A percentile compares a stretch with the other conserved stretches of the same genome.
Evolutionary conservation across 2,329 filamentous ascomycete genomes (phyloP).

Genomic region (Truncatella angustata): DNA sequence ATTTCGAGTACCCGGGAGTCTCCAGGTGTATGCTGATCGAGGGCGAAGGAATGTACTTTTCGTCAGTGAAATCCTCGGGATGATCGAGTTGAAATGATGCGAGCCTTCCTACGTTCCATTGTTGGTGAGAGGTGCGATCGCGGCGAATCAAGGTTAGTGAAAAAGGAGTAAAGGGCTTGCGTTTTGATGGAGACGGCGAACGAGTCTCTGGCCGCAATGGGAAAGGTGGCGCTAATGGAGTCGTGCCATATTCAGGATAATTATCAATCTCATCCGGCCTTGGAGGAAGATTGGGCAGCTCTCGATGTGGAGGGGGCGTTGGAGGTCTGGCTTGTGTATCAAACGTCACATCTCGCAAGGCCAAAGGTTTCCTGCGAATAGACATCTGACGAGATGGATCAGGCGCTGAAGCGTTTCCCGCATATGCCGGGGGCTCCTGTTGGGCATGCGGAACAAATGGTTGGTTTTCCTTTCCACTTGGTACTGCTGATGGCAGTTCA

Average conservation of each 20-base stretch:
- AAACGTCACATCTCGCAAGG: neutral
- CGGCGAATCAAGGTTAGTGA: slow-evolving; percentile 68
- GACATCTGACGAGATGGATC: neutral
- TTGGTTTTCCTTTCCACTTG: neutral
- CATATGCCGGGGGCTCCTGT: neutral
- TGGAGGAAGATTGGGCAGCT: neutral
- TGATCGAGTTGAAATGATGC: slow-evolving; percentile 50
- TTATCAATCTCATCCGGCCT: neutral
- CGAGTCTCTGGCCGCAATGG: slow-evolving; percentile 13
- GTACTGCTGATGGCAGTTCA: neutral
- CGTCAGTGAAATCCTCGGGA: slow-evolving; percentile 28
- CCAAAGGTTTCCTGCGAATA: slow-evolving; percentile 1
- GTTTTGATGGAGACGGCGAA: slow-evolving; percentile 38
- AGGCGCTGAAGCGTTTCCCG: neutral
- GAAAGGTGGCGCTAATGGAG: slow-evolving; percentile 1
- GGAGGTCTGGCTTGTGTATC: neutral
- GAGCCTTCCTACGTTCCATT: slow-evolving; percentile 75
- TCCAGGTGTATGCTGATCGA: slow-evolving; percentile 53
- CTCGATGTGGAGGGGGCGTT: neutral
- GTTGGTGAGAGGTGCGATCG: slow-evolving; percentile 64
- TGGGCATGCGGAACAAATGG: neutral
- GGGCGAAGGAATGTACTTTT: slow-evolving; percentile 30
- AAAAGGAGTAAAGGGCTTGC: slow-evolving; percentile 41
- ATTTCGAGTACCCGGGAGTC: slow-evolving; percentile 57
- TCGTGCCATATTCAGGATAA: slow-evolving; percentile 2